Evolutionary conservation across 2,329 filamentous ascomycete species (phyloP).

Genomic region (Sporothrix schenckii): DNA sequence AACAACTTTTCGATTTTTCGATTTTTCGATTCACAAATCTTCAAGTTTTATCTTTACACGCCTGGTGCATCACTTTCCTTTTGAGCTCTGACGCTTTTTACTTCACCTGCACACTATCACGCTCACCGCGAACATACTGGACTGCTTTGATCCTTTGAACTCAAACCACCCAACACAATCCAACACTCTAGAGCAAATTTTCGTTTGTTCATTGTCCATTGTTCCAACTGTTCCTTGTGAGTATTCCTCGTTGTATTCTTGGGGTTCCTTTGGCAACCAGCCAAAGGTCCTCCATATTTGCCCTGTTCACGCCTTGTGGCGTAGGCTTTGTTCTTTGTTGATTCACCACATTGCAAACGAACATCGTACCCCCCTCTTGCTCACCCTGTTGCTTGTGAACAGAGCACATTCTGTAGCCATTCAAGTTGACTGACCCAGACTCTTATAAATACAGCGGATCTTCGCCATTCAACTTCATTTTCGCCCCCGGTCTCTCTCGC

Average conservation of each 20-base stretch:
- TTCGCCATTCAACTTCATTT: neutral
- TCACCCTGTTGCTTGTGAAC: conserved; percentile 24
- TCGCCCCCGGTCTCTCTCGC: neutral
- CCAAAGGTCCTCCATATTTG: neutral
- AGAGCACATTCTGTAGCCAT: conserved; percentile 8
- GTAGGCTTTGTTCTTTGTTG: conserved; percentile 15
- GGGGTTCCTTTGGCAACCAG: too few relatives aligned
- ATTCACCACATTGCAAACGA: neutral
- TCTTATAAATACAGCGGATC: conserved; percentile 22
- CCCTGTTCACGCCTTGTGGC: conserved; percentile 17
- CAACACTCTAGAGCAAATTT: neutral
- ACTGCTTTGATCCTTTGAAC: conserved; percentile 19
- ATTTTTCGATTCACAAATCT: neutral
- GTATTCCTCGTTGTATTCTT: neutral
- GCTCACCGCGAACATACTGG: neutral
- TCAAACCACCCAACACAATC: neutral
- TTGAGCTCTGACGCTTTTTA: conserved; percentile 33
- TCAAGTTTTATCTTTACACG: conserved; percentile 40
- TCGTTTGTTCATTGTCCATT: conserved; percentile 10
- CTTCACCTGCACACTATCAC: neutral
- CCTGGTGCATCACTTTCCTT: conserved; percentile 50
- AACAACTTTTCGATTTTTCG: conserved; percentile 36
- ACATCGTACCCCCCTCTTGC: conserved; percentile 5
- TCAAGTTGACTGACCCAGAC: conserved; percentile 18
- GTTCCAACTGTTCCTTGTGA: conserved; percentile 21